These are phyloP conservation scores for Dioscorea cayenensis DNA, from an alignment of 116 monocot genomes.

Conservation along the genomic window DNA sequence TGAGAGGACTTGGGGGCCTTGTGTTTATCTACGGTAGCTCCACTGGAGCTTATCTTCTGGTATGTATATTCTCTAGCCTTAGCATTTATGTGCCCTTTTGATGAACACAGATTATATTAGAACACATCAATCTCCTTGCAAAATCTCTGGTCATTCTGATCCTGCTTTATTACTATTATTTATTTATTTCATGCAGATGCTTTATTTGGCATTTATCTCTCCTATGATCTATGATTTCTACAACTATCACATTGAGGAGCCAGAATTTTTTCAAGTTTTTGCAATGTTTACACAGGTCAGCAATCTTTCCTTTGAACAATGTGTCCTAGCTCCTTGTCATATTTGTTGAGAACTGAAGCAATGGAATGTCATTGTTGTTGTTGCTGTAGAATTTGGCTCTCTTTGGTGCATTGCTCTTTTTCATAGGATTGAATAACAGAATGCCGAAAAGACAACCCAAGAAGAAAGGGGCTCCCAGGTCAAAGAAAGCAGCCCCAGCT, in stretches of 20 bases:
- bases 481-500: no score
- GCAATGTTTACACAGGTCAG: constrained; percentile 31
- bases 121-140: background rate
- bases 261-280: constrained; percentile 42
- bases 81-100: background rate
- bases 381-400: constrained; percentile 43
- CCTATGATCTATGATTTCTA: constrained; percentile 55
- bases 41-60: constrained; percentile 51
- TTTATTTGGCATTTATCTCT: constrained; percentile 41
- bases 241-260: constrained; percentile 48
- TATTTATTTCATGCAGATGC: constrained; percentile 20
- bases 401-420: constrained; percentile 46
- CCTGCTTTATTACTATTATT: background rate
- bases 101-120: background rate
- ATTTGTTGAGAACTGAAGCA: background rate
- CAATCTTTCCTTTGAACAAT: background rate
- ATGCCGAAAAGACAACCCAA: constrained; percentile 27
- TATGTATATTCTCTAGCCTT: background rate
- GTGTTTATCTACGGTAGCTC: constrained; percentile 46
- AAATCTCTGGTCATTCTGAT: background rate
- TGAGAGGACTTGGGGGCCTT: constrained; percentile 47
- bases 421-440: constrained; percentile 44
- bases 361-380: background rate
- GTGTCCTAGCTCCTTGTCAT: background rate
- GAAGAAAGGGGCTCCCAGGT: background rate